These are phyloP conservation scores for Phytophthora macrochlamydospora DNA, from an alignment of 352 stramenopile species.

Conservation along the genomic window DNA sequence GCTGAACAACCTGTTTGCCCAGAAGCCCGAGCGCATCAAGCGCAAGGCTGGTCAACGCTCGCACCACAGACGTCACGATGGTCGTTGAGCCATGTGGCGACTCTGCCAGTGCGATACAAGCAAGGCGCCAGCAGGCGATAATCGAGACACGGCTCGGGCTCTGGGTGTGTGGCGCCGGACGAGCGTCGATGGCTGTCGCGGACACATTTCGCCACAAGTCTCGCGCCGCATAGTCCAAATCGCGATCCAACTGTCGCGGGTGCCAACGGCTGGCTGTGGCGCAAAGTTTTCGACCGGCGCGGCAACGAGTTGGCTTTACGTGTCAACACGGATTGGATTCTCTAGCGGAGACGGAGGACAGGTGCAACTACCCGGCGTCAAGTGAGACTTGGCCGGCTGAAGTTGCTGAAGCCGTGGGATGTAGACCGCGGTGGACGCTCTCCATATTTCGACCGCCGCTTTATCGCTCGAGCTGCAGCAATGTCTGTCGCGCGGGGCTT, in stretches of 20 bases:
- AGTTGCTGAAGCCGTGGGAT: conserved; percentile 10
- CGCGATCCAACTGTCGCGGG: conserved; percentile 17
- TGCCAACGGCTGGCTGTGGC: conserved; percentile 13
- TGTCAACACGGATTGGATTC: conserved; percentile 24
- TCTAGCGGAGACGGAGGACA: conserved; percentile 1
- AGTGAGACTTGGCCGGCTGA: conserved; percentile 13
- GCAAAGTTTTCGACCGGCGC: conserved; percentile 13
- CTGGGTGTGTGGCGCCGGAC: conserved; percentile 11
- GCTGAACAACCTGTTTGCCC: too few relatives aligned
- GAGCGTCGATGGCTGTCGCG: neutral
- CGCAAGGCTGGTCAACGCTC: conserved; percentile 3
- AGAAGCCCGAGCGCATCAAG: too few relatives aligned
- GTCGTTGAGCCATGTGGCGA: conserved; percentile 7
- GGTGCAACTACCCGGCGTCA: conserved; percentile 20
- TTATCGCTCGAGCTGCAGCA: too few relatives aligned
- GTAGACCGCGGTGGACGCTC: conserved; percentile 6
- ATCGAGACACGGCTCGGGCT: conserved; percentile 9
- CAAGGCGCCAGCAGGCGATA: conserved; percentile 18
- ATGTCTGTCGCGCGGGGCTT: too few relatives aligned
- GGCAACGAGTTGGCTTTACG: conserved; percentile 3
- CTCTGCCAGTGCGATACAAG: conserved; percentile 21
- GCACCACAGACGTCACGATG: conserved; percentile 1
- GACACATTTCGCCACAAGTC: conserved; percentile 12
- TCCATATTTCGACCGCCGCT: conserved; percentile 5
- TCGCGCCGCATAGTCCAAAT: conserved; percentile 4